Evolutionary conservation across 805 yeast genomes (phyloP).

Genomic region (Kodamaea hsintzibuensis): DNA sequence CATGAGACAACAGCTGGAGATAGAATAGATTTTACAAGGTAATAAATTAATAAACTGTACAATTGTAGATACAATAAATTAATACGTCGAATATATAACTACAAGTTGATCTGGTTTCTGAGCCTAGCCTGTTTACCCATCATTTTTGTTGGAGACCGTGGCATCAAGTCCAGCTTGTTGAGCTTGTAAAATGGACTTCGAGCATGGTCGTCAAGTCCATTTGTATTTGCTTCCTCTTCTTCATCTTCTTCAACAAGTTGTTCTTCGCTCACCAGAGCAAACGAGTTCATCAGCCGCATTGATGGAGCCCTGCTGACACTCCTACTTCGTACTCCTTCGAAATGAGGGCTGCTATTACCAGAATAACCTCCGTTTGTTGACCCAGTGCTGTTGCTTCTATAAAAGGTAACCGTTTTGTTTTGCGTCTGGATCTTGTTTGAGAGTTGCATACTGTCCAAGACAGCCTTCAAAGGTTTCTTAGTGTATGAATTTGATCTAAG

Average conservation of each 20-base stretch:
- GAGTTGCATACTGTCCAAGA: conserved; percentile 22
- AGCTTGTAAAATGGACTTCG: background rate
- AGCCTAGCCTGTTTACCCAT: conserved; percentile 2
- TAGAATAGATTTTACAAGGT: conserved; percentile 3
- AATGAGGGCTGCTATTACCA: conserved; percentile 1
- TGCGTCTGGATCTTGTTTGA: conserved; percentile 38
- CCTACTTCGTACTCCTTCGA: conserved; percentile 15
- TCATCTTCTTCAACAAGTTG: conserved; percentile 21
- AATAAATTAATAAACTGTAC: background rate
- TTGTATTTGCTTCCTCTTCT: conserved; percentile 6
- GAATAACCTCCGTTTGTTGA: conserved; percentile 3
- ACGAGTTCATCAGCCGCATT: conserved; percentile 21
- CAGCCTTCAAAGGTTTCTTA: conserved; percentile 34
- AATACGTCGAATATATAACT: background rate
- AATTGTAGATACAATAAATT: background rate
- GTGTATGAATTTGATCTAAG: conserved; percentile 41
- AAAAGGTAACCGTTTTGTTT: conserved; percentile 45
- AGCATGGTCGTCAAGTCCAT: background rate
- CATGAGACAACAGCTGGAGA: conserved; percentile 28
- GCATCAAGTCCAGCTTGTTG: background rate
- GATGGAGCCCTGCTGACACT: conserved; percentile 33
- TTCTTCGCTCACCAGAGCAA: conserved; percentile 24
- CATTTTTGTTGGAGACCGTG: background rate
- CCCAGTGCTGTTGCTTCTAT: conserved; percentile 27
- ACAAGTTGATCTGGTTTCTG: background rate